Percentiles rank a stretch among this genome's conserved stretches.
Conservation (phyloP, 495 filamentous ascomycete genomes). For the Penicillium crystallinum region DNA sequence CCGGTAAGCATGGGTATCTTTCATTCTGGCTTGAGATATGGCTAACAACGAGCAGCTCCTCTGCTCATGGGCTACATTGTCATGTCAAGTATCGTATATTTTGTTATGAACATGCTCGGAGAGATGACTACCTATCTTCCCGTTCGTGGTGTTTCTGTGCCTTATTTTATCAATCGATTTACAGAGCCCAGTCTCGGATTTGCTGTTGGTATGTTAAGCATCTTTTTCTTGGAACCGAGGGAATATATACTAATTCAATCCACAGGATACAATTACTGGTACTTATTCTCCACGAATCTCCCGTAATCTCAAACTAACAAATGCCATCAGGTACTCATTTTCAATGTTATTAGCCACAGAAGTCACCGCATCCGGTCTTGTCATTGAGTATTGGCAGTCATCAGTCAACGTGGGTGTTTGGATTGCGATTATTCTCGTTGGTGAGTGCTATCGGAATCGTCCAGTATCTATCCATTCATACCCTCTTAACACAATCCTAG, state of each 20-base stretch:
- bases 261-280: constrained; percentile 53
- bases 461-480: constrained; percentile 15
- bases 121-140: constrained; percentile 76
- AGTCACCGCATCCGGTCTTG: constrained; percentile 60
- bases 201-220: constrained; percentile 51
- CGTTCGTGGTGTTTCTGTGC: constrained; percentile 63
- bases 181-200: constrained; percentile 66
- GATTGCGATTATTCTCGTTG: constrained; percentile 65
- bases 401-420: constrained; percentile 50
- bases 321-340: constrained; percentile 38
- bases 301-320: constrained; percentile 11
- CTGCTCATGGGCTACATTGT: constrained; percentile 60
- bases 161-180: constrained; percentile 66
- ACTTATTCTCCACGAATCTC: neutral
- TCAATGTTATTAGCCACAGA: constrained; percentile 61
- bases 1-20: constrained; percentile 46
- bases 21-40: neutral
- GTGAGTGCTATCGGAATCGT: constrained; percentile 28
- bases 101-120: constrained; percentile 50
- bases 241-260: constrained; percentile 31
- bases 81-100: constrained; percentile 50
- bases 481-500: constrained; percentile 32
- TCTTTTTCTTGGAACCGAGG: too few species aligned
- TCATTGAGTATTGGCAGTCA: constrained; percentile 66
- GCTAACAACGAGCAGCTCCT: constrained; percentile 48